phyloP scores from a whole-genome alignment of 1,284 basidiomycete species.

The Schizopora paradoxa region DNA sequence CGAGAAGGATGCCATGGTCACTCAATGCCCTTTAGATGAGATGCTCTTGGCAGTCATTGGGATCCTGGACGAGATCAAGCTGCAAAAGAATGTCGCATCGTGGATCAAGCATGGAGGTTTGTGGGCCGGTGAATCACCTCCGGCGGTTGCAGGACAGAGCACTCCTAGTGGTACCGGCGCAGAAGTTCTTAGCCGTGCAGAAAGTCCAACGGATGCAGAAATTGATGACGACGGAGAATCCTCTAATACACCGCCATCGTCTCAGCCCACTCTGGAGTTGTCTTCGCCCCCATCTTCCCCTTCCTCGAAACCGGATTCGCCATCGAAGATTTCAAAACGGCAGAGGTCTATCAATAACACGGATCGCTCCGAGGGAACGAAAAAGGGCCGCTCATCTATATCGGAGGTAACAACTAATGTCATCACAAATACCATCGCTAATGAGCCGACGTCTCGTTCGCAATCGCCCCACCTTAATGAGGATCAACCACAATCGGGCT shows the following conservation, averaged over 20 bases:
- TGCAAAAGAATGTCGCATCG: conserved; percentile 58
- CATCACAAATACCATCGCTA: conserved; percentile 17
- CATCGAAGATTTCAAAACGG: conserved; percentile 1
- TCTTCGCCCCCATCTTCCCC: not conserved
- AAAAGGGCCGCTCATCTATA: not conserved
- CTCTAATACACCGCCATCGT: conserved; percentile 1
- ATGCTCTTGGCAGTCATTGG: conserved; percentile 70
- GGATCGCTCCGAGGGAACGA: not conserved
- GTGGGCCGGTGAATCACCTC: conserved; percentile 28
- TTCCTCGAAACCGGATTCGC: not conserved
- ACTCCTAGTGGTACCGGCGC: not conserved
- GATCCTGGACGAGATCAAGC: conserved; percentile 54
- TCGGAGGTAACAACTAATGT: conserved; percentile 19
- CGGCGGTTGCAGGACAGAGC: not conserved
- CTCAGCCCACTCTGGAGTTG: not conserved
- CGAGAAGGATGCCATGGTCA: conserved; percentile 2
- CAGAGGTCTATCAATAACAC: conserved; percentile 1
- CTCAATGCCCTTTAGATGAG: conserved; percentile 38
- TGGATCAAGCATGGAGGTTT: conserved; percentile 62
- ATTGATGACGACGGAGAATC: not conserved
- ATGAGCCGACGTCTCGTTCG: not conserved
- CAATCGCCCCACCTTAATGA: not conserved
- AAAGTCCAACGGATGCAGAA: conserved; percentile 7
- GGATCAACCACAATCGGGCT: not conserved
- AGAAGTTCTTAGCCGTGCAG: conserved; percentile 2